A percentile compares a stretch with the other conserved stretches of the same genome.
phyloP scores from a whole-genome alignment of 129 eudicot species.

The Gnaphalium uliginosum region DNA sequence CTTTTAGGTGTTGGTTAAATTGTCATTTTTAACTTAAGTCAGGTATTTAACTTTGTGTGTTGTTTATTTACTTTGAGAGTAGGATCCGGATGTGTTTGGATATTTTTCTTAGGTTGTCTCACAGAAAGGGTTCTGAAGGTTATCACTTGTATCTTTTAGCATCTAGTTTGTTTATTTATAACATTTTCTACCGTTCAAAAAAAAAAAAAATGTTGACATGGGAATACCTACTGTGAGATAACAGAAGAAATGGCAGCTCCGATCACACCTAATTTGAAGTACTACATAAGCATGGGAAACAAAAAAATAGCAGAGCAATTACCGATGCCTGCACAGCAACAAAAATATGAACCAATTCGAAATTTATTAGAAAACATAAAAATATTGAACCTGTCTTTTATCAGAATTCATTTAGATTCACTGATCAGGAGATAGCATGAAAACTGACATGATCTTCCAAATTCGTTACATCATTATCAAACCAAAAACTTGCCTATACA shows the following conservation, averaged over 20 bases:
- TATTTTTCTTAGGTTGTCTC: no score
- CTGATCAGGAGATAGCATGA: background rate
- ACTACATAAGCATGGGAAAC: slow-evolving; percentile 76
- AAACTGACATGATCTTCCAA: background rate
- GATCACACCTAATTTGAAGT: slow-evolving; percentile 69
- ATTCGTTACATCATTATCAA: background rate
- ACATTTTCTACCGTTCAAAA: no score
- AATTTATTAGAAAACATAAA: background rate
- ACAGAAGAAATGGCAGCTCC: slow-evolving; percentile 98
- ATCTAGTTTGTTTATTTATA: no score
- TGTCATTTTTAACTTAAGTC: no score
- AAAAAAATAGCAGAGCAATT: slow-evolving; percentile 66
- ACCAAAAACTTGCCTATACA: slow-evolving; percentile 65
- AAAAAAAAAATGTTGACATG: background rate
- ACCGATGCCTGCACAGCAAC: slow-evolving; percentile 66
- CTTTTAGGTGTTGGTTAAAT: no score
- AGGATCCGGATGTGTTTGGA: no score
- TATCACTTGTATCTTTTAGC: no score
- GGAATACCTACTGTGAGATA: slow-evolving; percentile 75
- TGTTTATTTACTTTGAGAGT: no score
- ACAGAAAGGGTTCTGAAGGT: no score
- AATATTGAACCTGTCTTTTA: background rate
- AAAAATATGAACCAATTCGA: slow-evolving; percentile 5
- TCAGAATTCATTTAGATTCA: background rate
- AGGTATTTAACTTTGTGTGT: no score